These are phyloP conservation scores for Carex kokanica DNA, from an alignment of 176 grass and related monocot species.

Conservation along the genomic window DNA sequence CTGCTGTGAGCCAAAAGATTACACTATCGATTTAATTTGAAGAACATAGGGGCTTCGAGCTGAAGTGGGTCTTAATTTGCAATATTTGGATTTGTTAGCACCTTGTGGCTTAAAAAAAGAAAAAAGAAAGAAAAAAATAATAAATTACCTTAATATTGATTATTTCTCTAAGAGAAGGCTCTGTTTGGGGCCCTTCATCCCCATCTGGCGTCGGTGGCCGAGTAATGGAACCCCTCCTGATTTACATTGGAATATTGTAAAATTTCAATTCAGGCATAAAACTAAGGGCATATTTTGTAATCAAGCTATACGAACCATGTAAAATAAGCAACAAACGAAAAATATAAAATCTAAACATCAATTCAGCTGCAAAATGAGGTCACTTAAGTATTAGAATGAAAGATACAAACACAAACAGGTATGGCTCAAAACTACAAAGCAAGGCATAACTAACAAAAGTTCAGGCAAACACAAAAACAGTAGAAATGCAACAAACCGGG, in stretches of 20 bases:
- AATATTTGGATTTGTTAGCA: neutral
- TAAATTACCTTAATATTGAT: constrained; percentile 84
- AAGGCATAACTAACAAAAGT: neutral
- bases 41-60: neutral
- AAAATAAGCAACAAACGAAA: neutral
- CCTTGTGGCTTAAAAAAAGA: neutral
- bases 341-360: neutral
- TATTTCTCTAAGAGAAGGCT: constrained; percentile 68
- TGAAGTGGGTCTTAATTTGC: neutral
- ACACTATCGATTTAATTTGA: neutral
- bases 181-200: constrained; percentile 61
- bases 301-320: neutral
- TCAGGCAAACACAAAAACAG: neutral
- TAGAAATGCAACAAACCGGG: neutral
- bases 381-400: neutral
- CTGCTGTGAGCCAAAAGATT: neutral
- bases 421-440: neutral
- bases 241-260: constrained; percentile 8
- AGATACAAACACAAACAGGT: neutral
- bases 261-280: neutral
- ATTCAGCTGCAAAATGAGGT: neutral
- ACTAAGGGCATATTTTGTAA: neutral
- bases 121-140: neutral
- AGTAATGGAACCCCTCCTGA: constrained; percentile 92
- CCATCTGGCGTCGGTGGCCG: constrained; percentile 71